Evolutionary conservation across 768 basidiomycete genomes (phyloP), one percentile per base, ranked within the genome.

Genomic region (Pleurotus sapidus): DNA sequence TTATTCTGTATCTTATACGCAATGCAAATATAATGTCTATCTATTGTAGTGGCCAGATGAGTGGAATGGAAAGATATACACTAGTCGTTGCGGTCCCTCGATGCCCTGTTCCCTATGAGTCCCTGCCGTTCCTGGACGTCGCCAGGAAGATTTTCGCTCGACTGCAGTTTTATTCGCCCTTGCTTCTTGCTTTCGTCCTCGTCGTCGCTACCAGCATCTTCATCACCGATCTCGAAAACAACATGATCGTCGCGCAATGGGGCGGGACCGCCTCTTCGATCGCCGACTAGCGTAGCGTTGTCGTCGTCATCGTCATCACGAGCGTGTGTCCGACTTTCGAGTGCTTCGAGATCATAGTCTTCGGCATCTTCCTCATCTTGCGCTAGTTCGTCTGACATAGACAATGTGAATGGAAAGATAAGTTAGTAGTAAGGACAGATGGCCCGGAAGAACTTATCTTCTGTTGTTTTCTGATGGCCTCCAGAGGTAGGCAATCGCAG

Each of bases 381-480:
- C 23, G 97, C 93, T 53, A 98, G 73, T 74, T 99, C 97, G 61
- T 98, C 95, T 23, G 93, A 95, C 89, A 98, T 95, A 37, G 93
- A 87, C 60, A 99, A 84, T 69, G 89, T 91, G 62, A 67, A 79
- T n/a, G 63, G 49, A 49, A 60, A 50, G 59, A 58, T 59, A 61
- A 62, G 60, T 64, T 48, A 70, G 59, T 43, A 6, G 63, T 67
- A 20, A 57, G 55, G 56, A 45, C 65, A 57, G 72, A n/a, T 63
- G 3, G 46, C 15, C 49, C 42, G 59, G 37, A 54, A 5, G 55
- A 30, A 84, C 88, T 74, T 80, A 89, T 88, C 91, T 86, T 75
- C 89, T 81, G 77, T 95, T 95, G 68, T 91, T 85, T 40, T 79
- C 83, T n/a, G 90, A 88, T 24, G 97, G 97, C 37, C 95, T 84